Conservation (phyloP, 129 eudicot species). For the Flaveria brownii region DNA sequence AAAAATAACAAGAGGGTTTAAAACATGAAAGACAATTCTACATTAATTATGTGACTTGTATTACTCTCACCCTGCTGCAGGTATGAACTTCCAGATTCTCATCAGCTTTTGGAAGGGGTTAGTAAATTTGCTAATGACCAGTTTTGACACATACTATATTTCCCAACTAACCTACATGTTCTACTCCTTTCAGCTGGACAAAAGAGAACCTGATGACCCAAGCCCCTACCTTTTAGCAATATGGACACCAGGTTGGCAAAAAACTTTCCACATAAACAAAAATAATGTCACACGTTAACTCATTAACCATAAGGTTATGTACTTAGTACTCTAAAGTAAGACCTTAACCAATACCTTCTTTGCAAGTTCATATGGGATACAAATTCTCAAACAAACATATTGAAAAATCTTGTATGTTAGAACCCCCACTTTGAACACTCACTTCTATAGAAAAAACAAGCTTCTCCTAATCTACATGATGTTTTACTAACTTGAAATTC, state of each 20-base stretch:
- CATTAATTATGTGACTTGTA: conserved; percentile 8
- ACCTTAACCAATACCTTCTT: conserved; percentile 6
- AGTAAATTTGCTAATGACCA: conserved; percentile 31
- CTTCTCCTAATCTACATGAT: conserved; percentile 3
- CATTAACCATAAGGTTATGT: neutral
- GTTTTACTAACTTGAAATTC: neutral
- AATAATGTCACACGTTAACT: neutral
- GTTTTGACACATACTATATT: conserved; percentile 9
- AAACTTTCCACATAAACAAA: neutral
- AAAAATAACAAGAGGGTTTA: conserved; percentile 1
- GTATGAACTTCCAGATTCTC: conserved; percentile 91
- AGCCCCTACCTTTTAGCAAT: conserved; percentile 85
- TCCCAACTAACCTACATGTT: conserved; percentile 19
- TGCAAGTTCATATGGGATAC: neutral
- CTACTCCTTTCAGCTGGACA: conserved; percentile 55
- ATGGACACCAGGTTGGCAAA: conserved; percentile 86
- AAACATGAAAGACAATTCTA: neutral
- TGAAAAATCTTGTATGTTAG: neutral
- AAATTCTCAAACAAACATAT: neutral
- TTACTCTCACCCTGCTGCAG: conserved; percentile 47
- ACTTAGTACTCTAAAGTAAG: neutral
- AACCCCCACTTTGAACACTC: neutral
- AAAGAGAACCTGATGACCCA: conserved; percentile 82
- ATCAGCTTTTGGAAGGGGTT: conserved; percentile 75
- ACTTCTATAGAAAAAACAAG: neutral